Evolutionary conservation across 2,329 filamentous ascomycete species (phyloP).

Genomic region (Alternaria arbusti): DNA sequence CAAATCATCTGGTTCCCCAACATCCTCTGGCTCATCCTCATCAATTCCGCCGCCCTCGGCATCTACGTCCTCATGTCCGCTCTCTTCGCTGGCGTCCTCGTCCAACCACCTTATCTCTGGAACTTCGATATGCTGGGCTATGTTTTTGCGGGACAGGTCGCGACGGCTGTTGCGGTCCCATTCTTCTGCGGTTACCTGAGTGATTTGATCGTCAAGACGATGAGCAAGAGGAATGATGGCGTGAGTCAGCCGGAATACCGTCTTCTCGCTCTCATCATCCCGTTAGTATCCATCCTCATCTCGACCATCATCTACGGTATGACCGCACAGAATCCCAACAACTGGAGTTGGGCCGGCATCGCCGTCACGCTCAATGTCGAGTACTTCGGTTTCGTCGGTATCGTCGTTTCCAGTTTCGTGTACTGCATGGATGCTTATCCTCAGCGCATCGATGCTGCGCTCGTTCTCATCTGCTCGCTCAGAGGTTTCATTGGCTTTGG

Average conservation of each 20-base stretch:
- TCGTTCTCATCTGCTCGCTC: constrained; percentile 17
- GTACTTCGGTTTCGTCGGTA: constrained; percentile 17
- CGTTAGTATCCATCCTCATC: constrained; percentile 8
- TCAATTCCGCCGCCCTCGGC: constrained; percentile 13
- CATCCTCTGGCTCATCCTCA: constrained; percentile 11
- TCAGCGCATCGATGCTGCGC: constrained; percentile 15
- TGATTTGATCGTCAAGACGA: constrained; percentile 4
- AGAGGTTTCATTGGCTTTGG: constrained; percentile 19
- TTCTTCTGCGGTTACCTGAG: constrained; percentile 15
- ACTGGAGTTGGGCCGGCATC: constrained; percentile 18
- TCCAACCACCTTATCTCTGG: constrained; percentile 15
- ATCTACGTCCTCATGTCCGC: constrained; percentile 20
- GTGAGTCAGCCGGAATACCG: constrained; percentile 14
- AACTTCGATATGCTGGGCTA: constrained; percentile 14
- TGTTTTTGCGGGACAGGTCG: constrained; percentile 14
- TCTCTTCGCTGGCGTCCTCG: constrained; percentile 12
- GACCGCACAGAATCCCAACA: constrained; percentile 8
- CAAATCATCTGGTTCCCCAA: constrained; percentile 19
- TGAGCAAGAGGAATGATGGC: constrained; percentile 8
- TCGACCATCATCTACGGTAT: constrained; percentile 14
- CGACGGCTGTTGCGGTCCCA: constrained; percentile 11
- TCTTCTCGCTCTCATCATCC: constrained; percentile 8
- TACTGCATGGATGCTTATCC: constrained; percentile 19
- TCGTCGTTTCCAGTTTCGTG: constrained; percentile 12
- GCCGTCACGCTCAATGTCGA: constrained; percentile 14